Base-by-base conservation (phyloP, 192 early-diverging fungal species). In the Coemansia sp. region DNA sequence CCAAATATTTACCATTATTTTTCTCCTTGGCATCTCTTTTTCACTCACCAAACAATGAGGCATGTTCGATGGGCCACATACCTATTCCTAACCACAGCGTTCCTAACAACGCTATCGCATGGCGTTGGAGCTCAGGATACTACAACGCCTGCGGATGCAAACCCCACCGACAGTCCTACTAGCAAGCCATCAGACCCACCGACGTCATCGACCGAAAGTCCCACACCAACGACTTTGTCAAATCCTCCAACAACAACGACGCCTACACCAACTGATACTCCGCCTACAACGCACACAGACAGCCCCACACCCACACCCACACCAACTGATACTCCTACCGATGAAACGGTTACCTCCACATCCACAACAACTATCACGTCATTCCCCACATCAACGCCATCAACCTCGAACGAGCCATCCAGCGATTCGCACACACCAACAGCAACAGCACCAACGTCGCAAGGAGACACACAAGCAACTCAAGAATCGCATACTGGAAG, bases 281-380 rank as follows among this genome's bases (percentile, higher is more conserved):
- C 51, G 20, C 55, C 31, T 6, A 57, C 55, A 31, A 34, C 55
- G 16, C 28, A 29, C 6, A 20, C 55, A 33, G 6, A 16, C 5
- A 34, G 29, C 21, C 8, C 51, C 13, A 15, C 51, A 15, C 51
- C 6, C 5, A 8, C n/a, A 53, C 7, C 51, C 1, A 15, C 48
- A 7, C 3, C 45, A 46, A 33, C 29, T 25, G 7, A 10, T 2
- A 5, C 28, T 8, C 29, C 55, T 18, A 3, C 30, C n/a, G 55
- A 57, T 18, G 55, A 57, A 21, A 57, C 55, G 15, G 55, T 57
- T 5, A 57, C 55, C 55, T 57, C 55, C 29, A 34, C 51, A 53
- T 53, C 51, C 25, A 53, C 51, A 16, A 26, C 29, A 30, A 53
- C 51, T 13, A 9, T 53, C 51, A 53, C 51, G 4, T 53, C 51